phyloP scores from a whole-genome alignment of 2,329 filamentous ascomycete genomes.

The Phialophora expanda region DNA sequence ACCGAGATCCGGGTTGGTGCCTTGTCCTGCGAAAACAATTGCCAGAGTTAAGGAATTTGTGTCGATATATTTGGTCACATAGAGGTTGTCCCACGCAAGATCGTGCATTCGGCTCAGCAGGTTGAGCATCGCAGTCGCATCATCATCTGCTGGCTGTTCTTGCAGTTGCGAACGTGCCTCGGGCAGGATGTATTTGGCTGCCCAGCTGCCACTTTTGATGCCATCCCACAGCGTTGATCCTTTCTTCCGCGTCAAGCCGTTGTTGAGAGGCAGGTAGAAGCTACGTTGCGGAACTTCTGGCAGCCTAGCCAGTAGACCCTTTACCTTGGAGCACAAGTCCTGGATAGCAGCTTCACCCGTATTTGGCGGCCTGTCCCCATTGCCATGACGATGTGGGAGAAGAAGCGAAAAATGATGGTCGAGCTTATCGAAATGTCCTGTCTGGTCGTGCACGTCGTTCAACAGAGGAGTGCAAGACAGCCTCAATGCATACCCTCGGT shows the following conservation, averaged over 20 bases:
- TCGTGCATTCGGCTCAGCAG: neutral
- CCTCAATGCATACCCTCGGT: slow-evolving; percentile 1
- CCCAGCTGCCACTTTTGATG: slow-evolving; percentile 13
- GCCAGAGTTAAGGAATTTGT: slow-evolving; percentile 8
- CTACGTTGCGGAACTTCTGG: slow-evolving; percentile 14
- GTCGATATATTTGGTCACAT: slow-evolving; percentile 12
- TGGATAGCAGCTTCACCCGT: neutral
- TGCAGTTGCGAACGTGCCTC: slow-evolving; percentile 7
- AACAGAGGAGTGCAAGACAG: slow-evolving; percentile 12
- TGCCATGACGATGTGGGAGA: neutral
- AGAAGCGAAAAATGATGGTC: slow-evolving; percentile 3
- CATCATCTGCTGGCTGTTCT: slow-evolving; percentile 2
- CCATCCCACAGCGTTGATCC: slow-evolving; percentile 12
- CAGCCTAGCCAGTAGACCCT: neutral
- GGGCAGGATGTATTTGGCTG: slow-evolving; percentile 11
- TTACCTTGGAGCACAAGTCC: neutral
- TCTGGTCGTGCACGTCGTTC: slow-evolving; percentile 1
- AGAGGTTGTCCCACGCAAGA: slow-evolving; percentile 12
- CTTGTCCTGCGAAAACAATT: slow-evolving; percentile 4
- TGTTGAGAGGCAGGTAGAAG: slow-evolving; percentile 14
- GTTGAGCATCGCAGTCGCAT: neutral
- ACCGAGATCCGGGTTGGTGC: slow-evolving; percentile 1
- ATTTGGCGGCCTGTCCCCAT: neutral
- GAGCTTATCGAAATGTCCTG: slow-evolving; percentile 6
- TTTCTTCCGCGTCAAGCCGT: neutral